Percentiles rank a stretch among this genome's conserved stretches.
Conservation (phyloP, 768 basidiomycete genomes). For the Daedalea quercina region DNA sequence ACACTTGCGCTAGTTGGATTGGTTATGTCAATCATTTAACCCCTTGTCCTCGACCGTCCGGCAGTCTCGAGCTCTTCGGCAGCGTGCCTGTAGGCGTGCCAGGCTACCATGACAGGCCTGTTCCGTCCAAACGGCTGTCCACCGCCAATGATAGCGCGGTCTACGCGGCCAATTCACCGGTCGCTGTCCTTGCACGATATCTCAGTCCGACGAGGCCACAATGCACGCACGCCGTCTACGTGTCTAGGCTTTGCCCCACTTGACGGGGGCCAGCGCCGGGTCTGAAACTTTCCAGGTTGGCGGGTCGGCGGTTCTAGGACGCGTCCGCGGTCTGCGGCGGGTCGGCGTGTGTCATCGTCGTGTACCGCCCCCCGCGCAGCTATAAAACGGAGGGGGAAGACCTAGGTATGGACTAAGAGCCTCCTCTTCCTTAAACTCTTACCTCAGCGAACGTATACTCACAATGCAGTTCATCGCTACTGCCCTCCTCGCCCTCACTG, state of each 20-base stretch:
- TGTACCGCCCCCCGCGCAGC: neutral
- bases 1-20: neutral
- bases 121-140: no score
- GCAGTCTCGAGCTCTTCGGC: neutral
- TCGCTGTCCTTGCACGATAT: no score
- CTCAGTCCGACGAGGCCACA: no score
- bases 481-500: constrained; percentile 3
- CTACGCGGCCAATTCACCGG: no score
- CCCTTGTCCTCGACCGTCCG: neutral
- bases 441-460: neutral
- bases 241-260: neutral
- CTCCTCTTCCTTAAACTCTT: neutral
- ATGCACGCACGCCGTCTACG: no score
- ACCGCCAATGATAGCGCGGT: no score
- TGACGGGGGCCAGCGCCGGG: neutral
- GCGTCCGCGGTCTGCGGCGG: neutral
- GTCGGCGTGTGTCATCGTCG: neutral
- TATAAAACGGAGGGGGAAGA: neutral
- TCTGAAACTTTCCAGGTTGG: neutral
- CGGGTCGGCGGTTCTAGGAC: neutral
- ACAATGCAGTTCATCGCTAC: constrained; percentile 9
- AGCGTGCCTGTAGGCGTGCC: neutral
- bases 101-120: neutral
- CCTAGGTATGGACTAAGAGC: neutral
- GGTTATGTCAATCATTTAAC: neutral